Percentiles rank a stretch among this genome's conserved stretches.
Evolutionary conservation across 208 protist genomes (phyloP).

Genomic region (Acanthamoeba culbertsoni): DNA sequence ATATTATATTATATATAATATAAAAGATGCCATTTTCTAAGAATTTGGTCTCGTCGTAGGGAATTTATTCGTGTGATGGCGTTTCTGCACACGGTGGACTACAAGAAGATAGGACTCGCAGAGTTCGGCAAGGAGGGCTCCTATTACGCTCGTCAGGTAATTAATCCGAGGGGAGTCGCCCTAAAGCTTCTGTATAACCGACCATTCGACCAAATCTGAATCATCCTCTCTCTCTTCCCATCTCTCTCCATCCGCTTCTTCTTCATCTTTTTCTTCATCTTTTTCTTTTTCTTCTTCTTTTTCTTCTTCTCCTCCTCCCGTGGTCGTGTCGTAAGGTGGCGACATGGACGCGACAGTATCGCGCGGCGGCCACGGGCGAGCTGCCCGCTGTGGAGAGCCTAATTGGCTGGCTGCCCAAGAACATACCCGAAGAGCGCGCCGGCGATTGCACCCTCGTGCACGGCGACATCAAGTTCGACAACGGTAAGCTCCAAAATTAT

Average conservation of each 20-base stretch:
- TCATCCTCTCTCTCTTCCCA: too few species aligned
- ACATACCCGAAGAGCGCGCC: slow-evolving; percentile 62
- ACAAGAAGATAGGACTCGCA: slow-evolving; percentile 56
- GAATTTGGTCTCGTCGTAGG: not conserved
- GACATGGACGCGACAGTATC: slow-evolving; percentile 74
- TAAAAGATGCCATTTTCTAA: not conserved
- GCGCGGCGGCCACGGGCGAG: slow-evolving; percentile 60
- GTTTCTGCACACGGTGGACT: slow-evolving; percentile 69
- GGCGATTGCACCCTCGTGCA: slow-evolving; percentile 66
- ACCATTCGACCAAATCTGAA: not conserved
- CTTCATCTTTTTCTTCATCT: too few species aligned
- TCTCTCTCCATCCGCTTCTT: too few species aligned
- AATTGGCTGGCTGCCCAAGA: slow-evolving; percentile 72
- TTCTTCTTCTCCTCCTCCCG: too few species aligned
- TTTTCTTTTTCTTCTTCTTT: too few species aligned
- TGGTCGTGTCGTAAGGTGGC: not conserved
- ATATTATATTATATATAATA: not conserved
- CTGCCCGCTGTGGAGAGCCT: slow-evolving; percentile 69
- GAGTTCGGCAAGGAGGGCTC: slow-evolving; percentile 53
- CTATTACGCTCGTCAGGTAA: slow-evolving; percentile 60
- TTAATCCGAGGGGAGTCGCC: not conserved
- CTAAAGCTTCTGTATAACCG: not conserved
- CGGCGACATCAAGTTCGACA: slow-evolving; percentile 81
- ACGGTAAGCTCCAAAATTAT: slow-evolving; percentile 24
- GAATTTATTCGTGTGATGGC: slow-evolving; percentile 17